A percentile compares a stretch with the other conserved stretches of the same genome.
phyloP scores from a whole-genome alignment of 2,329 filamentous ascomycete species.

The Dactylella cylindrospora region DNA sequence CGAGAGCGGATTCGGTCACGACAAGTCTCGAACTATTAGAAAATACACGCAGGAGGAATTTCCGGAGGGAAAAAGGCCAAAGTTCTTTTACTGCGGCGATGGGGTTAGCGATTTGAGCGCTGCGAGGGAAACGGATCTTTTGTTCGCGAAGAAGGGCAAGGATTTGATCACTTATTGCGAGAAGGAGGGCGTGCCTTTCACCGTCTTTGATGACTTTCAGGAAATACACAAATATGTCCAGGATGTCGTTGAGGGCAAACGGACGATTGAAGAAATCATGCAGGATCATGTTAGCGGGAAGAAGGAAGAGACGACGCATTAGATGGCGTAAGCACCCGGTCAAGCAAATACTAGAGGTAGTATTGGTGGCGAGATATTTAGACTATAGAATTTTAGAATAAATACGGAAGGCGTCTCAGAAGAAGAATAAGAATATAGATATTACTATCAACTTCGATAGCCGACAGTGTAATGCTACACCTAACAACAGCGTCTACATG shows the following conservation, averaged over 20 bases:
- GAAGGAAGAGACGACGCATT: not conserved
- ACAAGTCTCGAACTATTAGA: conserved; percentile 89
- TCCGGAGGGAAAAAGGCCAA: conserved; percentile 63
- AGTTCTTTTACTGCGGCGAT: conserved; percentile 91
- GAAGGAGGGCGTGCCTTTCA: conserved; percentile 80
- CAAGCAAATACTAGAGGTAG: too few species aligned
- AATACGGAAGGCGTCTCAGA: too few species aligned
- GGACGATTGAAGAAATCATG: conserved; percentile 31
- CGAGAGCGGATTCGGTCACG: conserved; percentile 88
- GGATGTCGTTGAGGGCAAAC: conserved; percentile 60
- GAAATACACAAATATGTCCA: conserved; percentile 75
- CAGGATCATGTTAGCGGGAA: not conserved
- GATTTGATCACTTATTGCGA: conserved; percentile 88
- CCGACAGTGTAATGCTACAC: not conserved
- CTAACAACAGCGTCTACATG: not conserved
- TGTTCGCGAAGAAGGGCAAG: conserved; percentile 92
- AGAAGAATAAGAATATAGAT: too few species aligned
- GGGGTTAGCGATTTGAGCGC: conserved; percentile 91
- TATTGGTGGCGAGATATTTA: too few species aligned
- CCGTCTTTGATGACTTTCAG: conserved; percentile 80
- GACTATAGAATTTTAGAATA: too few species aligned
- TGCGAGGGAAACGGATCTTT: conserved; percentile 84
- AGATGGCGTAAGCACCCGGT: not conserved
- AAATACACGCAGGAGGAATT: conserved; percentile 72
- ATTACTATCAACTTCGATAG: not conserved